These are phyloP conservation scores for Paraphaeosphaeria minitans DNA, from an alignment of 2,329 filamentous ascomycete species.

Conservation along the genomic window DNA sequence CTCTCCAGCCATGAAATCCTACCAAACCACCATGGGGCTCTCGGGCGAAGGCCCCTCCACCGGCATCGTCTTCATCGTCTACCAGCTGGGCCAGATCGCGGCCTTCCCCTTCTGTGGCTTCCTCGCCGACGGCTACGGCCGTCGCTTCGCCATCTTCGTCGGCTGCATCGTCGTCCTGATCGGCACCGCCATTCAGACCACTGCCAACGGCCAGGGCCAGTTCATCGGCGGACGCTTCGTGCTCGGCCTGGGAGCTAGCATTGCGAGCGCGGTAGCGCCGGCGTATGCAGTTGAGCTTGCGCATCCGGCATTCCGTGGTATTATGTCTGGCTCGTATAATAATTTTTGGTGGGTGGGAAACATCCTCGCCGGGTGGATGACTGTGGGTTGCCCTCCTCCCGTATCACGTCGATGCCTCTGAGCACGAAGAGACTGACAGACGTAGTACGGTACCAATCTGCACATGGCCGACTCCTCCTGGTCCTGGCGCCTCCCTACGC, in stretches of 20 bases:
- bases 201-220: conserved; percentile 54
- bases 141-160: conserved; percentile 61
- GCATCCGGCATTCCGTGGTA: conserved; percentile 65
- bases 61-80: conserved; percentile 54
- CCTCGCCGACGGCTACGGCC: conserved; percentile 52
- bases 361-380: conserved; percentile 60
- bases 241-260: conserved; percentile 56
- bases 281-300: conserved; percentile 65
- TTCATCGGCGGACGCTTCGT: conserved; percentile 58
- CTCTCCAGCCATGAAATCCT: conserved; percentile 52
- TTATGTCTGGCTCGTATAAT: conserved; percentile 64
- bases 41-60: conserved; percentile 55
- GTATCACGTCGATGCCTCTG: background rate
- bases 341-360: conserved; percentile 55
- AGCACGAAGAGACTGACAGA: background rate
- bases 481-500: conserved; percentile 58
- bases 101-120: conserved; percentile 54
- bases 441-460: conserved; percentile 37
- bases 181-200: conserved; percentile 58
- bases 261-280: conserved; percentile 62
- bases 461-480: conserved; percentile 49
- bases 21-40: conserved; percentile 57
- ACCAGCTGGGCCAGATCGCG: conserved; percentile 57
- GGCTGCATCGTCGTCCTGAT: conserved; percentile 60
- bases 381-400: conserved; percentile 48